phyloP scores from a whole-genome alignment of 2,329 filamentous ascomycete species.

The Fusarium guadeloupense region DNA sequence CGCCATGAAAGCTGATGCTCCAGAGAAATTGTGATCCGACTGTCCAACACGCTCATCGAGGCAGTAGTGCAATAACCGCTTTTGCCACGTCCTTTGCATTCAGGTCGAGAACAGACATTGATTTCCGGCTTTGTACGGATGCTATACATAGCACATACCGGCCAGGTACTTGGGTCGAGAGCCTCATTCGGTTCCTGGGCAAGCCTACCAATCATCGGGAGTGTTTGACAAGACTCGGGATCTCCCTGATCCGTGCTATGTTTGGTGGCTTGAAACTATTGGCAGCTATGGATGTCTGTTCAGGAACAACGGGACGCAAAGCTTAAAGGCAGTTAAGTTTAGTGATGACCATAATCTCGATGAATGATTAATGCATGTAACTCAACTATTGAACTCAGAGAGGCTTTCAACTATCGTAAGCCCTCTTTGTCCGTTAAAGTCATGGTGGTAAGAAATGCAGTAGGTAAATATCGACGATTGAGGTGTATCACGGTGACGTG shows the following conservation, averaged over 20 bases:
- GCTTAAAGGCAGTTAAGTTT: neutral
- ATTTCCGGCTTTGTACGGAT: constrained; percentile 16
- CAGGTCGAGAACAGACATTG: constrained; percentile 27
- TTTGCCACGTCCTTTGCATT: constrained; percentile 30
- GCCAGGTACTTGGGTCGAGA: constrained; percentile 23
- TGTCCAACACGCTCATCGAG: constrained; percentile 25
- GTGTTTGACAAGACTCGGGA: constrained; percentile 23
- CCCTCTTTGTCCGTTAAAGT: neutral
- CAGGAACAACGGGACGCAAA: neutral
- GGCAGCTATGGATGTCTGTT: constrained; percentile 4
- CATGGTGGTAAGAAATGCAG: neutral
- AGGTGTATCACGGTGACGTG: neutral
- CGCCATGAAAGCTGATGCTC: constrained; percentile 29
- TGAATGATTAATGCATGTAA: constrained; percentile 2
- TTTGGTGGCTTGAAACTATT: constrained; percentile 25
- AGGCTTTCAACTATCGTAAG: neutral
- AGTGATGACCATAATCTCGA: neutral
- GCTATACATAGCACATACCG: constrained; percentile 14
- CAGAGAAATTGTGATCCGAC: constrained; percentile 11
- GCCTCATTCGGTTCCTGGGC: constrained; percentile 24
- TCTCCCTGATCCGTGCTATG: constrained; percentile 20
- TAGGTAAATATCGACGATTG: neutral
- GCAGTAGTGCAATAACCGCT: constrained; percentile 18
- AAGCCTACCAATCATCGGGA: constrained; percentile 25
- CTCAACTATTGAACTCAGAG: constrained; percentile 6